phyloP scores from a whole-genome alignment of 2,329 filamentous ascomycete genomes.

The Aspergillus brunneoviolaceus region DNA sequence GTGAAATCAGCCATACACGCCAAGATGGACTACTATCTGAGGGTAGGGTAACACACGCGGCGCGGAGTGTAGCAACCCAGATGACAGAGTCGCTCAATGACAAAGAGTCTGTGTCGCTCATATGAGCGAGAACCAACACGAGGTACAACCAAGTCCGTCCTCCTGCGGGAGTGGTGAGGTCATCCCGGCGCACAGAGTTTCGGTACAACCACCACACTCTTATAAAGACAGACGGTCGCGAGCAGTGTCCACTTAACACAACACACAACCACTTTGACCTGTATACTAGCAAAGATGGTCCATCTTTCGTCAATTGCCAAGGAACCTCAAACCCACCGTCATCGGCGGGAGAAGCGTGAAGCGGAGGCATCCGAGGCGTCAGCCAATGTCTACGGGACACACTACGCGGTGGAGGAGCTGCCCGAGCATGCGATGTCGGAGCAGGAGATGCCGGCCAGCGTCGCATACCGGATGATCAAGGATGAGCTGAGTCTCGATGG shows the following conservation, averaged over 20 bases:
- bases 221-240: neutral
- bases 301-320: slow-evolving; percentile 35
- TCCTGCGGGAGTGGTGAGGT: slow-evolving; percentile 13
- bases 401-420: slow-evolving; percentile 76
- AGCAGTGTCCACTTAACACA: neutral
- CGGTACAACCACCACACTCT: neutral
- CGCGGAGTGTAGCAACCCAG: neutral
- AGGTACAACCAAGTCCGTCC: neutral
- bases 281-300: slow-evolving; percentile 29
- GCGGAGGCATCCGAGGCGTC: slow-evolving; percentile 36
- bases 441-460: slow-evolving; percentile 76
- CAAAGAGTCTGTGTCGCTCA: neutral
- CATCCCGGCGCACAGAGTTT: slow-evolving; percentile 2
- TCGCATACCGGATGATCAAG: slow-evolving; percentile 64
- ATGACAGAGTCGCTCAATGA: neutral
- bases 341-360: slow-evolving; percentile 11
- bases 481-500: slow-evolving; percentile 66
- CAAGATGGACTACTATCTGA: no score
- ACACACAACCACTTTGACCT: neutral
- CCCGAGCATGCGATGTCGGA: slow-evolving; percentile 84
- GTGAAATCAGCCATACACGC: no score
- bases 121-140: neutral
- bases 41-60: neutral
- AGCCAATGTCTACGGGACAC: slow-evolving; percentile 78
- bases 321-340: slow-evolving; percentile 28